Conservation (phyloP, 305 asterid species). For the Fraxinus angustifolia region DNA sequence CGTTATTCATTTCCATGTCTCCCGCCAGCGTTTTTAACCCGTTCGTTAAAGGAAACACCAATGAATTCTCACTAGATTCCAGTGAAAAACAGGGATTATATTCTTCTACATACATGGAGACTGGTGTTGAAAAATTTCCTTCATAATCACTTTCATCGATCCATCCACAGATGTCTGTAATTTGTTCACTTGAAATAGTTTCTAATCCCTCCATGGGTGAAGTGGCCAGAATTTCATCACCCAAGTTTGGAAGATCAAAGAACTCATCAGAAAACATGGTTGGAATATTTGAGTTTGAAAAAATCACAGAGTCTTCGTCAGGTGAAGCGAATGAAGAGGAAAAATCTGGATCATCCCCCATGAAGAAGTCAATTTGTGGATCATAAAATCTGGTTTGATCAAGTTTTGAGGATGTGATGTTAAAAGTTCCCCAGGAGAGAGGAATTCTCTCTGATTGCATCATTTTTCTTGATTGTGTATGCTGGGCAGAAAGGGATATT, state of each 20-base stretch:
- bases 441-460: slow-evolving; percentile 44
- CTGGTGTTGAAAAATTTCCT: not conserved
- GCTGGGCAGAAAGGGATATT: slow-evolving; percentile 20
- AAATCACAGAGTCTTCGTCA: slow-evolving; percentile 5
- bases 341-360: slow-evolving; percentile 6
- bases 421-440: slow-evolving; percentile 39
- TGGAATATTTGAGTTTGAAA: slow-evolving; percentile 15
- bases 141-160: slow-evolving; percentile 31
- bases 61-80: slow-evolving; percentile 15
- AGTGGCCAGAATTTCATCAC: slow-evolving; percentile 3
- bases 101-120: not conserved
- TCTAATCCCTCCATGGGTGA: slow-evolving; percentile 18
- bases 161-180: slow-evolving; percentile 40
- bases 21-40: slow-evolving; percentile 13
- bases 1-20: slow-evolving; percentile 22
- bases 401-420: slow-evolving; percentile 24
- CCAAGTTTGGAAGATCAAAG: slow-evolving; percentile 17
- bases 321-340: slow-evolving; percentile 11
- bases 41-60: slow-evolving; percentile 8
- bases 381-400: slow-evolving; percentile 25
- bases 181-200: slow-evolving; percentile 8
- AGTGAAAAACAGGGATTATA: slow-evolving; percentile 11
- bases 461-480: slow-evolving; percentile 26
- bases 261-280: slow-evolving; percentile 14
- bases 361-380: slow-evolving; percentile 29